These are phyloP conservation scores for Ilex paraguariensis DNA, from an alignment of 305 asterid genomes.

Conservation along the genomic window DNA sequence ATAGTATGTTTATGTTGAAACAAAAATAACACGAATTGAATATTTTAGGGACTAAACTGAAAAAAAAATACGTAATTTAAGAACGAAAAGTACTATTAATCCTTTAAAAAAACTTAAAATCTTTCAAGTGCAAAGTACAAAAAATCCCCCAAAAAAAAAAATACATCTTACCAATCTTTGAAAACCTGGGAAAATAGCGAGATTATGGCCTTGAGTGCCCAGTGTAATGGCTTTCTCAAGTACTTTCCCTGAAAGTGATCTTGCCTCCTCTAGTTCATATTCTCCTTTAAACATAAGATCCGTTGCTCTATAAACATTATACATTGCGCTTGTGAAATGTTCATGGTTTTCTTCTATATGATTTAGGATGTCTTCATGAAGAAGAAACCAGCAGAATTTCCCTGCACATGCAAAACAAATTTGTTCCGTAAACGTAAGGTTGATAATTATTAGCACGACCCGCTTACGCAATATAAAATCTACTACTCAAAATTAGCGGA, in stretches of 20 bases:
- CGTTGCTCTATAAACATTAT: conserved; percentile 52
- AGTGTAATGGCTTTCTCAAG: conserved; percentile 18
- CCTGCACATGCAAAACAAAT: conserved; percentile 23
- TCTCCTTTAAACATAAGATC: conserved; percentile 42
- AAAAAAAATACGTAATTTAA: too few relatives aligned
- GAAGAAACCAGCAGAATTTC: conserved; percentile 55
- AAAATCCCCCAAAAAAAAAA: neutral
- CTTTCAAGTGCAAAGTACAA: neutral
- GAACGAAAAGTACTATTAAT: too few relatives aligned
- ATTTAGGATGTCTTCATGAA: conserved; percentile 16
- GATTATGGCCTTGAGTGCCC: conserved; percentile 12
- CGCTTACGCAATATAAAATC: neutral
- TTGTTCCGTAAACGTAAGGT: neutral
- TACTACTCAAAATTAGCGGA: neutral
- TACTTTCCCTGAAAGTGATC: conserved; percentile 30
- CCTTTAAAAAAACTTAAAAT: too few relatives aligned
- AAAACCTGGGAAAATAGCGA: conserved; percentile 23
- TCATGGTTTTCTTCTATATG: conserved; percentile 34
- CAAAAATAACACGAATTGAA: too few relatives aligned
- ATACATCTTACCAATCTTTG: conserved; percentile 31
- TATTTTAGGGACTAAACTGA: too few relatives aligned
- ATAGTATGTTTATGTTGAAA: too few relatives aligned
- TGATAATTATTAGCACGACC: too few relatives aligned
- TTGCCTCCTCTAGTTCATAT: conserved; percentile 37
- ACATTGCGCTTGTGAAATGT: conserved; percentile 26